phyloP scores from a whole-genome alignment of 2,329 filamentous ascomycete species.

The Pestalotiopsis sp. region DNA sequence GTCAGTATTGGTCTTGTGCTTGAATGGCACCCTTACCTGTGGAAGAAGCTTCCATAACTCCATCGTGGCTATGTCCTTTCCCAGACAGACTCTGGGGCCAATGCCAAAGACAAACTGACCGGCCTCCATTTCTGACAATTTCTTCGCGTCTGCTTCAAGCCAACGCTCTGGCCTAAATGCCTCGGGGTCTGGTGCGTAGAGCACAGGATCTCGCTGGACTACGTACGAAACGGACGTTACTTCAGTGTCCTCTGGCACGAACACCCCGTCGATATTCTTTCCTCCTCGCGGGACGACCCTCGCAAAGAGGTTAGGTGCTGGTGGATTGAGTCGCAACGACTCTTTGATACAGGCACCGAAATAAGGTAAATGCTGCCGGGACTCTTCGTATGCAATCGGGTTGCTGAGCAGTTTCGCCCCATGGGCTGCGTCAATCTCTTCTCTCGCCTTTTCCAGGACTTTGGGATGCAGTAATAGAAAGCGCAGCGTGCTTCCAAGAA shows the following conservation, averaged over 20 bases:
- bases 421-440: slow-evolving; percentile 11
- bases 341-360: slow-evolving; percentile 23
- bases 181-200: slow-evolving; percentile 35
- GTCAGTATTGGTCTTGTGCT: background rate
- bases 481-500: slow-evolving; percentile 10
- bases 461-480: background rate
- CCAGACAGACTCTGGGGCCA: slow-evolving; percentile 24
- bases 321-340: slow-evolving; percentile 19
- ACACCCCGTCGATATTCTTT: slow-evolving; percentile 13
- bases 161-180: slow-evolving; percentile 35
- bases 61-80: slow-evolving; percentile 28
- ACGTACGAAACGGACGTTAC: slow-evolving; percentile 34
- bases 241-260: slow-evolving; percentile 25
- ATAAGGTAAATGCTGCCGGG: slow-evolving; percentile 20
- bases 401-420: slow-evolving; percentile 12
- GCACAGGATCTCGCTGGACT: slow-evolving; percentile 29
- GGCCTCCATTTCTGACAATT: slow-evolving; percentile 16
- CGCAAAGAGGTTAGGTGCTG: slow-evolving; percentile 17
- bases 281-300: slow-evolving; percentile 17
- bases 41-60: slow-evolving; percentile 25
- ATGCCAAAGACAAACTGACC: slow-evolving; percentile 24
- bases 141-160: slow-evolving; percentile 20
- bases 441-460: slow-evolving; percentile 1
- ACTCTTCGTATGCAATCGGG: slow-evolving; percentile 19
- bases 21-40: background rate